Evolutionary conservation across 768 basidiomycete genomes (phyloP).

Genomic region (Serendipita sp.): DNA sequence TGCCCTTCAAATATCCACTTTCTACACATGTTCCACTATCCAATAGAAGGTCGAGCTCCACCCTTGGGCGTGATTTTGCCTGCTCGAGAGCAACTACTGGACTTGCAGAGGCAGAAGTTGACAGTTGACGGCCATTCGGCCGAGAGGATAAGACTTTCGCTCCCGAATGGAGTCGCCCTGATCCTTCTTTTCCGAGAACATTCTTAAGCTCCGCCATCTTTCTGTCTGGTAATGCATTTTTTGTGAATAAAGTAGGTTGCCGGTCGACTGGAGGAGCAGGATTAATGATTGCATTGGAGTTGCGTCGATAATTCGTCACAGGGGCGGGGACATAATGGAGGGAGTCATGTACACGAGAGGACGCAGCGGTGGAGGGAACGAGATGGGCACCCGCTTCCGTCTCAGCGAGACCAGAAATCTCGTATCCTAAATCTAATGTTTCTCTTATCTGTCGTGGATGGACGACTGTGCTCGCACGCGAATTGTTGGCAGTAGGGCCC

Average conservation of each 20-base stretch:
- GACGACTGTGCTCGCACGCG: too few relatives aligned
- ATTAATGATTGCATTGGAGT: background rate
- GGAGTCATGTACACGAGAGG: background rate
- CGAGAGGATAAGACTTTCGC: constrained; percentile 27
- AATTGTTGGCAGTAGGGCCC: too few relatives aligned
- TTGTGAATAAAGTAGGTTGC: constrained; percentile 37
- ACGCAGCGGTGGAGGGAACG: background rate
- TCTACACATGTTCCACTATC: constrained; percentile 64
- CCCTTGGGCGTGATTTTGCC: constrained; percentile 53
- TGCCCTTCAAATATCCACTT: constrained; percentile 55
- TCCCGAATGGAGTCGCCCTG: constrained; percentile 37
- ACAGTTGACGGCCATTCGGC: constrained; percentile 7
- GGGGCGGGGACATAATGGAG: background rate
- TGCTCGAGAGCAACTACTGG: constrained; percentile 41
- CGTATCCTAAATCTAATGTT: too few relatives aligned
- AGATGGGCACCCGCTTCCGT: background rate
- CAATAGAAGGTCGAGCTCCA: constrained; percentile 67
- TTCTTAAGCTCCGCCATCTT: constrained; percentile 41
- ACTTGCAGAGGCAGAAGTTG: constrained; percentile 13
- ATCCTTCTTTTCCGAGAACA: constrained; percentile 40
- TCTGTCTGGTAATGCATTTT: constrained; percentile 30
- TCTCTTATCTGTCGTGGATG: too few relatives aligned
- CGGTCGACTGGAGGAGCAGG: constrained; percentile 19
- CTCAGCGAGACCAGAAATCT: background rate
- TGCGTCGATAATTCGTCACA: background rate